phyloP scores from a whole-genome alignment of 768 basidiomycete genomes.

The Boletus rex-veris region DNA sequence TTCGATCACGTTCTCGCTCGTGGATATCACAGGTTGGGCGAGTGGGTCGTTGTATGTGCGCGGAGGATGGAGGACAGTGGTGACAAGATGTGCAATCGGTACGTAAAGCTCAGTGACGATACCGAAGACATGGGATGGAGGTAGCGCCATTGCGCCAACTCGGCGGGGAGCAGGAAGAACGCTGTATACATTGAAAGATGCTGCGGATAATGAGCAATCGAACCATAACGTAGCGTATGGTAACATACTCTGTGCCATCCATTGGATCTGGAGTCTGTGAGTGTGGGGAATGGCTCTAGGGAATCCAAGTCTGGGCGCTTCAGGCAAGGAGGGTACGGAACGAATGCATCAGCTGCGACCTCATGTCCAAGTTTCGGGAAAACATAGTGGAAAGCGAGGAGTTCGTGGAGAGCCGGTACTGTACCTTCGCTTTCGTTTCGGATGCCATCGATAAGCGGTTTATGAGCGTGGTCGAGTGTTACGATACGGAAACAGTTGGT shows the following conservation, averaged over 20 bases:
- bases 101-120: slow-evolving; percentile 30
- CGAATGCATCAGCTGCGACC: slow-evolving; percentile 6
- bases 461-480: slow-evolving; percentile 7
- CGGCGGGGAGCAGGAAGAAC: not conserved
- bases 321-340: slow-evolving; percentile 4
- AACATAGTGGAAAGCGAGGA: slow-evolving; percentile 19
- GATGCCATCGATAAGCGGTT: slow-evolving; percentile 11
- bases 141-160: slow-evolving; percentile 32
- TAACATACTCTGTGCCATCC: slow-evolving; percentile 33
- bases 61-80: slow-evolving; percentile 35
- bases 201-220: not conserved
- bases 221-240: too few species aligned
- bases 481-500: slow-evolving; percentile 16
- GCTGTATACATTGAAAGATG: not conserved
- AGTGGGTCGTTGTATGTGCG: not conserved
- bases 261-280: slow-evolving; percentile 31
- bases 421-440: not conserved
- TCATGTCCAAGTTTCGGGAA: slow-evolving; percentile 35
- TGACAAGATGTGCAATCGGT: slow-evolving; percentile 27
- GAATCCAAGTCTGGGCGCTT: slow-evolving; percentile 9
- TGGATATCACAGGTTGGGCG: slow-evolving; percentile 13
- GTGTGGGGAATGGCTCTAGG: slow-evolving; percentile 41
- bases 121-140: slow-evolving; percentile 40
- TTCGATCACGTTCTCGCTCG: slow-evolving; percentile 19
- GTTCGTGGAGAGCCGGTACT: slow-evolving; percentile 5